Conservation (phyloP, 2,329 filamentous ascomycete species). For the Penicillium sp. region DNA sequence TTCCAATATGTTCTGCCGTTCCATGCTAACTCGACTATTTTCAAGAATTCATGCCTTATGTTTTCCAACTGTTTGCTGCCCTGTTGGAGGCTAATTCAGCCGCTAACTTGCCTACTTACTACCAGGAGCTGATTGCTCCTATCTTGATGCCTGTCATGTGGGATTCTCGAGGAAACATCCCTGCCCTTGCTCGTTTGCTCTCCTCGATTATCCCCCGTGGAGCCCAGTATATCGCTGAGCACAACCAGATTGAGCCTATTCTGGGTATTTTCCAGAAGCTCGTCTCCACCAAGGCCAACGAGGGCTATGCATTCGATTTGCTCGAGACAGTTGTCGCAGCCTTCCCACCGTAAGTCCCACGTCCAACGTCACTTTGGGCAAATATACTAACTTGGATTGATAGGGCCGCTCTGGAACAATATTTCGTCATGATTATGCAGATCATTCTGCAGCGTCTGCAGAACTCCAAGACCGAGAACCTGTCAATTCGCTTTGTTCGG, state of each 20-base stretch:
- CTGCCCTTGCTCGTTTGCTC: conserved; percentile 81
- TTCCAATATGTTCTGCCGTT: not conserved
- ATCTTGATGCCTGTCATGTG: conserved; percentile 81
- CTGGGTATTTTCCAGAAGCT: conserved; percentile 96
- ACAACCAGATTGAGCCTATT: conserved; percentile 81
- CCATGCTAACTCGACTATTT: conserved; percentile 30
- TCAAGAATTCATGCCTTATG: conserved; percentile 88
- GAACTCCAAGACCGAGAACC: conserved; percentile 76
- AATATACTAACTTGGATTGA: conserved; percentile 2
- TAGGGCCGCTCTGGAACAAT: conserved; percentile 67
- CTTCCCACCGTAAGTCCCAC: conserved; percentile 65
- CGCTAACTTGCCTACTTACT: conserved; percentile 75
- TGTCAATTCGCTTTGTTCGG: conserved; percentile 82
- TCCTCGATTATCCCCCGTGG: conserved; percentile 80
- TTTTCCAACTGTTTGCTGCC: conserved; percentile 92
- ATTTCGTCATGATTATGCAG: conserved; percentile 76
- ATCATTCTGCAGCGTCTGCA: conserved; percentile 74
- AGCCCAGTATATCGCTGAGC: conserved; percentile 68
- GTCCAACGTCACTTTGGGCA: not conserved
- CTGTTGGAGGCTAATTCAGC: conserved; percentile 83
- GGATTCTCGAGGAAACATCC: conserved; percentile 91
- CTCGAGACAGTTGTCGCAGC: conserved; percentile 75
- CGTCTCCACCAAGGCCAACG: conserved; percentile 76
- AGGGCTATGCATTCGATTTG: conserved; percentile 84
- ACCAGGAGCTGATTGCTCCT: conserved; percentile 74